Evolutionary conservation across 2,329 filamentous ascomycete species (phyloP).

Genomic region (Shiraia sp.): DNA sequence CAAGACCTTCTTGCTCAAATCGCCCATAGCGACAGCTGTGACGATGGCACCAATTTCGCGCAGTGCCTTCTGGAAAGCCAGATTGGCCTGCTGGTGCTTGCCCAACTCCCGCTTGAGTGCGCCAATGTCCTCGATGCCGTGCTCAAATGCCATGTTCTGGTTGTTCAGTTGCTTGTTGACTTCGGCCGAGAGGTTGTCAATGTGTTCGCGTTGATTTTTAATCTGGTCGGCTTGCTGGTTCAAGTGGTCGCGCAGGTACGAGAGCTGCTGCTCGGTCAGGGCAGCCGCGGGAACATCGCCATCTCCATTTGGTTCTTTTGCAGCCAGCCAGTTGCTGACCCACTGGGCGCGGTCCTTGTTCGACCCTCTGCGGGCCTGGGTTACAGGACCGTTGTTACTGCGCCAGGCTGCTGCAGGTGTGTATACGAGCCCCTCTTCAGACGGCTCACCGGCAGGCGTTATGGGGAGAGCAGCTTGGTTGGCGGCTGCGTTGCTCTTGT

Average conservation of each 20-base stretch:
- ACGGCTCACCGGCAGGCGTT: conserved; percentile 72
- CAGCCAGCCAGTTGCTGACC: conserved; percentile 58
- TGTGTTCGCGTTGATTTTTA: conserved; percentile 81
- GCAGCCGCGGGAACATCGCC: conserved; percentile 54
- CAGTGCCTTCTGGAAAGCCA: conserved; percentile 96
- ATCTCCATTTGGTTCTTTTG: conserved; percentile 56
- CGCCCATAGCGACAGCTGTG: conserved; percentile 91
- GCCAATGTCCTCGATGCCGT: conserved; percentile 81
- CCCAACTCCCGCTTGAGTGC: conserved; percentile 89
- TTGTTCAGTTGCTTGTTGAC: conserved; percentile 83
- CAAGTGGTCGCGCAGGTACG: conserved; percentile 85
- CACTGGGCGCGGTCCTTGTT: conserved; percentile 46
- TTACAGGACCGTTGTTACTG: conserved; percentile 34
- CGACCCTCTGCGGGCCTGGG: conserved; percentile 33
- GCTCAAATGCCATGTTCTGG: conserved; percentile 79
- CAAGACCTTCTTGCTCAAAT: conserved; percentile 94
- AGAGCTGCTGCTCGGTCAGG: conserved; percentile 80
- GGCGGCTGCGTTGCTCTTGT: conserved; percentile 67
- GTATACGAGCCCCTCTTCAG: conserved; percentile 57
- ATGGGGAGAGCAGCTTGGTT: conserved; percentile 67
- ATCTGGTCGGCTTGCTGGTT: conserved; percentile 93
- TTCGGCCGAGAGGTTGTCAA: conserved; percentile 83
- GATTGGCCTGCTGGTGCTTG: conserved; percentile 97
- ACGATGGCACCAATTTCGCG: conserved; percentile 97
- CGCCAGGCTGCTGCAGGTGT: conserved; percentile 46